A percentile compares a stretch with the other conserved stretches of the same genome.
Evolutionary conservation across 2,329 filamentous ascomycete species (phyloP).

Genomic region (Canariomyces notabilis): DNA sequence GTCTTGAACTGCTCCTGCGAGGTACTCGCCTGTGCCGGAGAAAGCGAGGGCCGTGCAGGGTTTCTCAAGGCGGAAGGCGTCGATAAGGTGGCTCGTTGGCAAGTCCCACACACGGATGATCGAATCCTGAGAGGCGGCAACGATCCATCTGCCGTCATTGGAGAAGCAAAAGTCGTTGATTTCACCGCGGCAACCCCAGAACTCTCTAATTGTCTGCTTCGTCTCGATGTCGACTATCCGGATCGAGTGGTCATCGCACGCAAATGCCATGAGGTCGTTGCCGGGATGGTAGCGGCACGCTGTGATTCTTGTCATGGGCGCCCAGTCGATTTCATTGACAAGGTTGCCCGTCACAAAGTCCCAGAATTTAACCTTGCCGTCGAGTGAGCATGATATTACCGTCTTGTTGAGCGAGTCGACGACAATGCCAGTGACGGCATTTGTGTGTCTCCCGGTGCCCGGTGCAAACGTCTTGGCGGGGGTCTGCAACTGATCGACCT

Average conservation of each 20-base stretch:
- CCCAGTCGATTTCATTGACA: slow-evolving; percentile 77
- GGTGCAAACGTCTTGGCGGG: slow-evolving; percentile 40
- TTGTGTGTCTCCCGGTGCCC: slow-evolving; percentile 69
- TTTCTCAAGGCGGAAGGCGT: slow-evolving; percentile 75
- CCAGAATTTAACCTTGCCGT: slow-evolving; percentile 97
- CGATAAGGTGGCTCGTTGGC: slow-evolving; percentile 90
- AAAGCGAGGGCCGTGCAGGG: slow-evolving; percentile 83
- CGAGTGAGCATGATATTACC: slow-evolving; percentile 79
- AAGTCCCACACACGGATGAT: slow-evolving; percentile 89
- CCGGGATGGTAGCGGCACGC: slow-evolving; percentile 74
- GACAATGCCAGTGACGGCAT: slow-evolving; percentile 77
- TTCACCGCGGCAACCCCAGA: slow-evolving; percentile 71
- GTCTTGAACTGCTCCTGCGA: slow-evolving; percentile 82
- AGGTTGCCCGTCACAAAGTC: slow-evolving; percentile 81
- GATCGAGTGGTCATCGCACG: slow-evolving; percentile 83
- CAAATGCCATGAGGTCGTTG: slow-evolving; percentile 81
- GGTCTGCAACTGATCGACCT: slow-evolving; percentile 51
- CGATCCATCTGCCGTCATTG: slow-evolving; percentile 87
- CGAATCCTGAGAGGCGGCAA: slow-evolving; percentile 77
- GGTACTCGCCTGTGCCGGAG: slow-evolving; percentile 83
- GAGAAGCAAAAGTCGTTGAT: slow-evolving; percentile 87
- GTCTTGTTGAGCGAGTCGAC: slow-evolving; percentile 86
- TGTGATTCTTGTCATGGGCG: slow-evolving; percentile 68
- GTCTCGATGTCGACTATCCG: slow-evolving; percentile 88
- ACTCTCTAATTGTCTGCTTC: slow-evolving; percentile 83